phyloP scores from a whole-genome alignment of 371 early-diverging fungal genomes.

The Gilbertella persicaria region DNA sequence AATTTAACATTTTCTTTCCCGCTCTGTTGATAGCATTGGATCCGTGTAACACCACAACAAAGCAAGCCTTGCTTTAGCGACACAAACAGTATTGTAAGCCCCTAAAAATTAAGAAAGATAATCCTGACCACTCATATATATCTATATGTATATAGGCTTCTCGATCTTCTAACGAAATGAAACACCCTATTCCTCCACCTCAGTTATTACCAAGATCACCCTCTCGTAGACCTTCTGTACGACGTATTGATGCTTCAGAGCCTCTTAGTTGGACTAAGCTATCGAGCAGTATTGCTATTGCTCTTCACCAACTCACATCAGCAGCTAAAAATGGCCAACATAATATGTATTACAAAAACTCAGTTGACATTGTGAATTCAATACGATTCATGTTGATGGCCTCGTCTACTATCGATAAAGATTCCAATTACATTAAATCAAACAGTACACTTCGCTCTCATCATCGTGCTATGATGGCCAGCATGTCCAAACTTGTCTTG shows the following conservation, averaged over 20 bases:
- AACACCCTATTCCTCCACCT: slow-evolving; percentile 1
- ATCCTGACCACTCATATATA: too few relatives aligned
- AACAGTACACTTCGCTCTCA: slow-evolving; percentile 67
- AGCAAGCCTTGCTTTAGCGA: slow-evolving; percentile 48
- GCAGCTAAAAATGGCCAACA: slow-evolving; percentile 55
- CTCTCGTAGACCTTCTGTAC: slow-evolving; percentile 22
- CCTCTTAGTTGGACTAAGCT: slow-evolving; percentile 66
- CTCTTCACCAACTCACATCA: slow-evolving; percentile 66
- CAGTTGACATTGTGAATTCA: slow-evolving; percentile 69
- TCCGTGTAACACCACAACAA: slow-evolving; percentile 59
- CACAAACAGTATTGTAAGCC: slow-evolving; percentile 14
- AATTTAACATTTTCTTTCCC: slow-evolving; percentile 1
- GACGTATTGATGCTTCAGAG: slow-evolving; percentile 20
- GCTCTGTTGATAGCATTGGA: slow-evolving; percentile 49
- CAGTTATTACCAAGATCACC: slow-evolving; percentile 19
- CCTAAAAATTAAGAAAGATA: neutral
- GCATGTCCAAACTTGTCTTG: slow-evolving; percentile 78
- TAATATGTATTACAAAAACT: slow-evolving; percentile 49
- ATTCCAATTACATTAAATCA: slow-evolving; percentile 55
- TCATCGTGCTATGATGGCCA: slow-evolving; percentile 76
- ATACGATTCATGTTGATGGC: slow-evolving; percentile 84
- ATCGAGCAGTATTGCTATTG: slow-evolving; percentile 58
- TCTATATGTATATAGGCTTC: neutral
- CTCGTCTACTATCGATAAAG: slow-evolving; percentile 69
- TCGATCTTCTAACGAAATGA: neutral